Evolutionary conservation across 371 early-diverging fungal genomes (phyloP).

Genomic region (Apophysomyces elegans): DNA sequence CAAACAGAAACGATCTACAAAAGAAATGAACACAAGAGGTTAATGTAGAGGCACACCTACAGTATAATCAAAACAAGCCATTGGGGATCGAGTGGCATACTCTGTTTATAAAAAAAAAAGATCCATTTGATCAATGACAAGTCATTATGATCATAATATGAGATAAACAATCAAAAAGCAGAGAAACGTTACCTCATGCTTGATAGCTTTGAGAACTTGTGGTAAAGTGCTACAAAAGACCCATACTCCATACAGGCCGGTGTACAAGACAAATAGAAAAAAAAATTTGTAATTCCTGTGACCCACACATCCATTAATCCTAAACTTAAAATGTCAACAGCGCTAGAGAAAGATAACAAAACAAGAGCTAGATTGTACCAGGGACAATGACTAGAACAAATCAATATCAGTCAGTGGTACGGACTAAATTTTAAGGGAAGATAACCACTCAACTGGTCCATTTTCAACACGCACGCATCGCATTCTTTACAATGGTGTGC

Average conservation of each 20-base stretch:
- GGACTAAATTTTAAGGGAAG: neutral
- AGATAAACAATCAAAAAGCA: neutral
- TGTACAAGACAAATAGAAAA: slow-evolving; percentile 55
- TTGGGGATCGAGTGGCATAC: slow-evolving; percentile 40
- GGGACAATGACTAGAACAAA: slow-evolving; percentile 56
- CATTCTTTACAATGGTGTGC: slow-evolving; percentile 69
- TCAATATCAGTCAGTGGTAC: neutral
- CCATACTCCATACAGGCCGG: slow-evolving; percentile 32
- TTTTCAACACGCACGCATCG: slow-evolving; percentile 59
- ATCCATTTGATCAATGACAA: too few relatives aligned
- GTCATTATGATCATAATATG: neutral
- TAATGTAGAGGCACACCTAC: slow-evolving; percentile 24
- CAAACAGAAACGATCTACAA: slow-evolving; percentile 42
- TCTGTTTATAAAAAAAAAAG: slow-evolving; percentile 13
- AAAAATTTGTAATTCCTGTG: slow-evolving; percentile 57
- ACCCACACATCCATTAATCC: slow-evolving; percentile 64
- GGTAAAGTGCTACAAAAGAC: slow-evolving; percentile 39
- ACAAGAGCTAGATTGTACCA: slow-evolving; percentile 33
- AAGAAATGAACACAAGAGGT: neutral
- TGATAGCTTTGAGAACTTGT: slow-evolving; percentile 20
- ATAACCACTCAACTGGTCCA: slow-evolving; percentile 61
- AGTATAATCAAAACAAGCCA: slow-evolving; percentile 46
- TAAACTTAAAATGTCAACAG: slow-evolving; percentile 16
- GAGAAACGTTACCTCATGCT: neutral
- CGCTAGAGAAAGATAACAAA: neutral